A percentile compares a stretch with the other conserved stretches of the same genome.
Conservation (phyloP, 1,284 basidiomycete species). For the Microbotryomycetes sp. region DNA sequence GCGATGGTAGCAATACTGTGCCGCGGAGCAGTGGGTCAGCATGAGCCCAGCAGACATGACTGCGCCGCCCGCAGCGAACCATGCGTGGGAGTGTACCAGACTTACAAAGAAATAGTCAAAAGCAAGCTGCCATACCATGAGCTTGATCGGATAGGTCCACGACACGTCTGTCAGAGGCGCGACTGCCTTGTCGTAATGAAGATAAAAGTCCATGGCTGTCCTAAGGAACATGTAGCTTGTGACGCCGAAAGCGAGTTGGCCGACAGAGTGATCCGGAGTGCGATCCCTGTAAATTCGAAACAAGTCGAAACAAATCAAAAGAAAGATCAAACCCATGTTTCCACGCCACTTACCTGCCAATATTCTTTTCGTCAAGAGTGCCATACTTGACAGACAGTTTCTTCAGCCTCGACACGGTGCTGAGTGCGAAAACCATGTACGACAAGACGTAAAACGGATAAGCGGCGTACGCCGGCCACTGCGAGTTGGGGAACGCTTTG, state of each 20-base stretch:
- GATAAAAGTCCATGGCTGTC: slow-evolving; percentile 6
- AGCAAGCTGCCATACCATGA: slow-evolving; percentile 14
- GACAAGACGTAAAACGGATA: slow-evolving; percentile 11
- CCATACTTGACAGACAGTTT: slow-evolving; percentile 1
- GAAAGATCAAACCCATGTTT: too few relatives aligned
- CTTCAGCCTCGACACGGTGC: slow-evolving; percentile 4
- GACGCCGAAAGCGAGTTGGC: background rate
- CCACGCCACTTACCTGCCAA: too few relatives aligned
- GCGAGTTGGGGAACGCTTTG: slow-evolving; percentile 4
- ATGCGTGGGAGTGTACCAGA: background rate
- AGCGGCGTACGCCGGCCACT: slow-evolving; percentile 16
- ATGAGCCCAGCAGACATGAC: background rate
- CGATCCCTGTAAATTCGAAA: too few relatives aligned
- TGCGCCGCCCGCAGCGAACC: too few relatives aligned
- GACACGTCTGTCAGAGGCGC: slow-evolving; percentile 1
- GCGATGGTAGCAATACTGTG: background rate
- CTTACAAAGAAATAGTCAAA: slow-evolving; percentile 20
- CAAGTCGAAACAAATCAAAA: too few relatives aligned
- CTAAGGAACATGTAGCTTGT: slow-evolving; percentile 18
- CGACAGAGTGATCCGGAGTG: background rate
- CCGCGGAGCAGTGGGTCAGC: too few relatives aligned
- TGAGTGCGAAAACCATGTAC: slow-evolving; percentile 9
- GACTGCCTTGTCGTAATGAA: slow-evolving; percentile 9
- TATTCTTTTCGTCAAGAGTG: background rate
- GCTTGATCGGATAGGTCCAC: slow-evolving; percentile 9